Evolutionary conservation across 2,329 filamentous ascomycete species (phyloP), one percentile per base, ranked within the genome.

Genomic region (Spiromastix sp.): DNA sequence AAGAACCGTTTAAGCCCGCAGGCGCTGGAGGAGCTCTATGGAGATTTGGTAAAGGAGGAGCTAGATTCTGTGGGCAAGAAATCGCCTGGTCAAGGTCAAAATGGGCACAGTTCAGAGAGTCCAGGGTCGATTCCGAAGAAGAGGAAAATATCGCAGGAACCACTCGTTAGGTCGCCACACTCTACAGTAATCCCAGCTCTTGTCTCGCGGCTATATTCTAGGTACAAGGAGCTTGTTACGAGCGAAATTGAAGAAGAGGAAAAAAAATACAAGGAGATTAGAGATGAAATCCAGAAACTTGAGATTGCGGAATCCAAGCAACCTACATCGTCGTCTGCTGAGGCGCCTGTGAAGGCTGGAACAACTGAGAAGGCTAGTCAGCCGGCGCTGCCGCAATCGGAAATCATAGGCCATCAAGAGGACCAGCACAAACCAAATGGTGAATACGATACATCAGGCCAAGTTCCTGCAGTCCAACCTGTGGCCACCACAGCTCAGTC

Each of bases 11-110:
- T 96, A 55, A 81, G 70, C 31, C 77, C 86, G 5, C 82, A 87
- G 58, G 75, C 85, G 28, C 67, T 96, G 46, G 77, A 83, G 58
- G 74, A 81, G 51, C 70, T 91, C 34, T 95, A 93, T 57, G 64
- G 86, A 46, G 71, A 75, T 39, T 64, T 93, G 39, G 60, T 95
- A 54, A 74, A 75, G 46, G 81, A 93, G 46, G 85, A 91, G 57
- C 72, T 80, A 42, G 57, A 59, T 13, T 67, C 65, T 32, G 47
- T 59, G 47, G 32, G 55, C 45, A 48, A 56, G 48, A 42, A 50
- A 35, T 44, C 52, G 22, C 36, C 43, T 25, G 48, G 52, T 25
- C 48, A 51, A 6, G 50, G 52, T 39, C 50, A 57, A 16, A 59
- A 56, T 40, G 50, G 48, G 12, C 40, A 48, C 36, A 37, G 48